These are phyloP conservation scores for Telopea speciosissima DNA, from an alignment of 177 flowering plant species.

Conservation along the genomic window DNA sequence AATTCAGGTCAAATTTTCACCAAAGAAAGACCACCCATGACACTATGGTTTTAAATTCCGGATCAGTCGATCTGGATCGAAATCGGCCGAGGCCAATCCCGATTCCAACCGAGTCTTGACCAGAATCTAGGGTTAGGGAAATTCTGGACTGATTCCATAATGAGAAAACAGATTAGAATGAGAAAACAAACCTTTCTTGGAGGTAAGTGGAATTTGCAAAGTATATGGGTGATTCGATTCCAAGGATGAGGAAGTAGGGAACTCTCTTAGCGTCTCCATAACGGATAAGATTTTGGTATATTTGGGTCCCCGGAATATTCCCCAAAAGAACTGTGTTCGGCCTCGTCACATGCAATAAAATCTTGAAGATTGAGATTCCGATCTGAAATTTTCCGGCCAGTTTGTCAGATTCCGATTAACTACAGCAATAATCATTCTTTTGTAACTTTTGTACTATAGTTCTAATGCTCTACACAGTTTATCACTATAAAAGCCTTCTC, in stretches of 20 bases:
- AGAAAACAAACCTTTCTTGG: slow-evolving; percentile 68
- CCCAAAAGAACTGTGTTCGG: slow-evolving; percentile 73
- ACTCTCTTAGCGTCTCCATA: slow-evolving; percentile 64
- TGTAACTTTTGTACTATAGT: background rate
- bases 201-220: slow-evolving; percentile 83
- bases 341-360: slow-evolving; percentile 81
- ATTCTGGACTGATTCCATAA: no score
- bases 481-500: background rate
- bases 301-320: slow-evolving; percentile 75
- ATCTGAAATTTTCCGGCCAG: slow-evolving; percentile 42
- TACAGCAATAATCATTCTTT: background rate
- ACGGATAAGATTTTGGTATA: slow-evolving; percentile 49
- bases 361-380: slow-evolving; percentile 85
- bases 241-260: slow-evolving; percentile 66
- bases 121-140: no score
- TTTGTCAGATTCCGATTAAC: slow-evolving; percentile 4
- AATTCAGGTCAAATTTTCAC: background rate
- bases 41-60: no score
- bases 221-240: slow-evolving; percentile 87
- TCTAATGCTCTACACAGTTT: no score
- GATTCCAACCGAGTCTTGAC: no score
- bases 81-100: no score
- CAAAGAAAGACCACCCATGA: no score
- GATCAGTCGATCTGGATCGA: no score
- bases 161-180: no score